Evolutionary conservation across 768 basidiomycete species (phyloP).

Genomic region (Ephemerocybe angulata): DNA sequence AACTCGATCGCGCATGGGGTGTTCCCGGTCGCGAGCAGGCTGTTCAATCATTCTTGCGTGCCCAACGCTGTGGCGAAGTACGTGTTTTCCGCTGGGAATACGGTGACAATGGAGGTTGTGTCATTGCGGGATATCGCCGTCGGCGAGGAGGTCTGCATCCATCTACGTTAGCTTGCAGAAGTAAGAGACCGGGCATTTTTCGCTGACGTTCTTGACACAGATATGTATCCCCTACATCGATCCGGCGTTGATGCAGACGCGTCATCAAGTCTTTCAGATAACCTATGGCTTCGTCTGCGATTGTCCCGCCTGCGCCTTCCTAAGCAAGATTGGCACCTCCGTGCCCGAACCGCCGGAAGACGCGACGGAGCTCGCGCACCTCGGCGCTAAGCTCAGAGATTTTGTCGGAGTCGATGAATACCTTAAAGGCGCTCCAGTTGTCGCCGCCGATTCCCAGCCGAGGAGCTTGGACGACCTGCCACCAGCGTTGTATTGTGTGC

Average conservation of each 20-base stretch:
- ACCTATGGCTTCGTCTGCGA: constrained; percentile 69
- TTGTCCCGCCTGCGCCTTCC: constrained; percentile 53
- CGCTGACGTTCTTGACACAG: constrained; percentile 33
- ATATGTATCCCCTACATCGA: constrained; percentile 76
- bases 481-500: constrained; percentile 33
- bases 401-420: constrained; percentile 33
- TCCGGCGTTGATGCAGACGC: constrained; percentile 63
- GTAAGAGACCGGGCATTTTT: too few relatives aligned
- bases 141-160: constrained; percentile 59
- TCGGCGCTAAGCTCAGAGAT: constrained; percentile 32
- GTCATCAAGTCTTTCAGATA: constrained; percentile 52
- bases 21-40: constrained; percentile 73
- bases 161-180: too few relatives aligned
- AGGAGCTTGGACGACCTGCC: constrained; percentile 38
- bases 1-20: constrained; percentile 68
- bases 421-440: constrained; percentile 20
- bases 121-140: constrained; percentile 52
- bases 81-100: constrained; percentile 32
- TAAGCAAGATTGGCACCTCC: constrained; percentile 33
- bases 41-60: constrained; percentile 79
- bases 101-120: constrained; percentile 59
- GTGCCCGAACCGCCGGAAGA: constrained; percentile 38
- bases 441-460: too few relatives aligned
- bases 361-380: constrained; percentile 23
- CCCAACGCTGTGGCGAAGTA: constrained; percentile 72